A percentile compares a stretch with the other conserved stretches of the same genome.
Conservation (phyloP, 345 rosid genomes). For the Brassica nigra region DNA sequence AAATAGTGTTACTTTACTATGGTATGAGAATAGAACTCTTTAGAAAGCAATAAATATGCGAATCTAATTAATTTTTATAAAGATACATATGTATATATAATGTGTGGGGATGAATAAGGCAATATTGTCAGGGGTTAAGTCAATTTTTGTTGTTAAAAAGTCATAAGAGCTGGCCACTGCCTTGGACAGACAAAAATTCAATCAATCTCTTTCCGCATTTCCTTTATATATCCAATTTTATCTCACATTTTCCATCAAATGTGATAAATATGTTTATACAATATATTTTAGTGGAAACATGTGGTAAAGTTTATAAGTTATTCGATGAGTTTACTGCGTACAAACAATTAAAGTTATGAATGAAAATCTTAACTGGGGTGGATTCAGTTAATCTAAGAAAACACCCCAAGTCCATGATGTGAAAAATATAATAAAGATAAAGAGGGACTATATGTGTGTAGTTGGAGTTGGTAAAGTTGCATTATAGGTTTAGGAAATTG, state of each 20-base stretch:
- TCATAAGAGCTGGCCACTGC: constrained; percentile 38
- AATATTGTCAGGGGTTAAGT: constrained; percentile 12
- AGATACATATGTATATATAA: not conserved
- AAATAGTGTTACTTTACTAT: constrained; percentile 31
- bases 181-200: not conserved
- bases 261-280: not conserved
- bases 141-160: constrained; percentile 27
- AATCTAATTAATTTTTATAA: constrained; percentile 1
- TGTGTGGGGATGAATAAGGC: constrained; percentile 22
- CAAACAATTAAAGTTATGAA: not conserved
- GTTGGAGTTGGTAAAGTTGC: constrained; percentile 35
- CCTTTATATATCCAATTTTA: constrained; percentile 19
- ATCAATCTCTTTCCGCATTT: constrained; percentile 30
- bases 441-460: not conserved
- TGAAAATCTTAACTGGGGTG: not conserved
- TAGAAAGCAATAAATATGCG: constrained; percentile 19
- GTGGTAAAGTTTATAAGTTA: constrained; percentile 1
- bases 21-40: constrained; percentile 33
- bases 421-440: not conserved
- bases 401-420: constrained; percentile 5
- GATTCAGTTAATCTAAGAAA: not conserved
- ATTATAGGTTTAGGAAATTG: constrained; percentile 19
- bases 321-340: not conserved
- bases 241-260: constrained; percentile 18
- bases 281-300: not conserved